A percentile compares a stretch with the other conserved stretches of the same genome.
phyloP scores from a whole-genome alignment of 139 green algal genomes.

The Tetraselmis striata region DNA sequence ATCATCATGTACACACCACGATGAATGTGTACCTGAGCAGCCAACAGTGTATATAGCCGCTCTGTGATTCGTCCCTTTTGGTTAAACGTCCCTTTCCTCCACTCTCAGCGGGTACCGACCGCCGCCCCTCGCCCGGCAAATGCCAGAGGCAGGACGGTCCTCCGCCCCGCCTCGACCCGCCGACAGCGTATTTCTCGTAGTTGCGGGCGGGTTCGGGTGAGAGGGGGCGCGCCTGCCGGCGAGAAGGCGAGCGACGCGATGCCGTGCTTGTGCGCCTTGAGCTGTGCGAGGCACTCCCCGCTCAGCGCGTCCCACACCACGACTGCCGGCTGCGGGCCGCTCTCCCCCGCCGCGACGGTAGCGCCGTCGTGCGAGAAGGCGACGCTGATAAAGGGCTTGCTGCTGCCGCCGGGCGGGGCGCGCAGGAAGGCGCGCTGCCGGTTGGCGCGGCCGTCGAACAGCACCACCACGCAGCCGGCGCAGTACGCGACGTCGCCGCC shows the following conservation, averaged over 20 bases:
- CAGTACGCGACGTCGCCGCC: conserved; percentile 16
- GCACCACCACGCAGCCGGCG: conserved; percentile 16
- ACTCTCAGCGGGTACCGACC: too few species aligned
- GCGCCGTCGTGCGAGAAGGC: conserved; percentile 20
- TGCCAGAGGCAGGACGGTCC: too few species aligned
- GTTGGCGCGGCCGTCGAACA: conserved; percentile 18
- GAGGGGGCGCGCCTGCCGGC: conserved; percentile 1
- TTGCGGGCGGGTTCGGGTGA: too few species aligned
- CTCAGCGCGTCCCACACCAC: conserved; percentile 26
- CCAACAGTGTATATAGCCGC: too few species aligned
- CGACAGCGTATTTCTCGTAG: too few species aligned
- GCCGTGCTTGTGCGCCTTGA: conserved; percentile 36
- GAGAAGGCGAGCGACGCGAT: conserved; percentile 32
- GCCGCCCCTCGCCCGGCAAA: too few species aligned
- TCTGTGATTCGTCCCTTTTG: too few species aligned
- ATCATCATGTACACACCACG: too few species aligned
- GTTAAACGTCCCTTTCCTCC: too few species aligned
- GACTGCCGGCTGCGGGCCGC: conserved; percentile 11
- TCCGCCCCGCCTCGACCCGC: too few species aligned
- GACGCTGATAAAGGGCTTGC: conserved; percentile 19
- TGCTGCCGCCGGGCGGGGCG: conserved; percentile 14
- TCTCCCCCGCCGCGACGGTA: conserved; percentile 37
- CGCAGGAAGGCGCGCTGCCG: conserved; percentile 16
- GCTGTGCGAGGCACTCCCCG: conserved; percentile 12
- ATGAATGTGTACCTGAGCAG: too few species aligned